Evolutionary conservation across 1,139 yeast species (phyloP), one percentile per base, ranked within the genome.

Genomic region (Suhomyces guaymorum): DNA sequence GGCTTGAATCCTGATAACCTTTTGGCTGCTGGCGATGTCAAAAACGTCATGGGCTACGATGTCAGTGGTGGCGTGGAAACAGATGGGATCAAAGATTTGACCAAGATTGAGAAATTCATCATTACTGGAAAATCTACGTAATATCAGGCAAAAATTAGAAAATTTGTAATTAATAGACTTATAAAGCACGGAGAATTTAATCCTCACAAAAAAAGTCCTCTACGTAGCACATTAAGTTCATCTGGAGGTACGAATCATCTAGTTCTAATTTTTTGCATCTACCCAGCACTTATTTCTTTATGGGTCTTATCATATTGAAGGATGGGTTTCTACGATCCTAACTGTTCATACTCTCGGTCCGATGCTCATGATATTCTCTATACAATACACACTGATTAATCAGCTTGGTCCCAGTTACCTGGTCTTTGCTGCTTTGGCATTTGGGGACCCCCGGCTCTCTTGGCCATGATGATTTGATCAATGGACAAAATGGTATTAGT

Each of bases 371-470:
- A 7, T 11, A 21, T 21, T 21, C 23, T 26, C 26, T 26, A 30
- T 22, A 10, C 21, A 26, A 33, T 21, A 32, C 24, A 24, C 31
- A 9, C 23, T 21, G 23, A 12, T 44, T 68, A 88, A 65, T 89
- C 96, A 42, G 78, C 97, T 64, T 84, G 95, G 59, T 90, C 98
- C 98, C 98, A 90, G 69, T 90, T 90, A 41, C 96, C 96, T 28
- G 94, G 92, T 59, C 83, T 80, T 49, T 82, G 85, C 57, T 86
- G 95, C 51, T 80, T 75, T 35, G 97, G 96, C 75, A 89, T 80
- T 30, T 74, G 84, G 29, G 98, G 98, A 17, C 98, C 98, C 48
- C 98, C 98, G 2, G 96, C 96, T 55, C 95, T 79, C 75, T 87
- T 87, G 32, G 95, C 95, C 87, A 87, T 88, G 56, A 86, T 86